phyloP scores from a whole-genome alignment of 768 basidiomycete genomes.

The Artomyces pyxidatus region DNA sequence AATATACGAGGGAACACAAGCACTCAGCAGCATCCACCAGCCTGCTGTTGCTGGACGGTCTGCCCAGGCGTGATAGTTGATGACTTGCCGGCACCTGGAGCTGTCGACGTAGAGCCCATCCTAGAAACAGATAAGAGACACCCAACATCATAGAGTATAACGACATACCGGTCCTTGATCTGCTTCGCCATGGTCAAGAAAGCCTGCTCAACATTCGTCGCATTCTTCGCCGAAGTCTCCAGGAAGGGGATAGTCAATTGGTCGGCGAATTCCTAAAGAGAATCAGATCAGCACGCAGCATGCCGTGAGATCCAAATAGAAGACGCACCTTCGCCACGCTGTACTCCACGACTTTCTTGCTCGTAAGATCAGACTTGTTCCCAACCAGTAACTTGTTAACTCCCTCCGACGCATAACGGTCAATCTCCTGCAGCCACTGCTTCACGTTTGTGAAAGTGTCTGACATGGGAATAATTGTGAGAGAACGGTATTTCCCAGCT shows the following conservation, averaged over 20 bases:
- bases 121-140: slow-evolving; percentile 28
- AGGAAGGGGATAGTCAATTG: slow-evolving; percentile 91
- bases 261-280: slow-evolving; percentile 80
- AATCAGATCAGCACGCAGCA: slow-evolving; percentile 1
- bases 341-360: slow-evolving; percentile 93
- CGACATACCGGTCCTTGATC: slow-evolving; percentile 77
- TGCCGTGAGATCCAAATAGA: neutral
- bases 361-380: slow-evolving; percentile 97
- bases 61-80: slow-evolving; percentile 81
- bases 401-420: slow-evolving; percentile 94
- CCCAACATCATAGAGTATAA: neutral
- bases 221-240: slow-evolving; percentile 99
- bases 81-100: slow-evolving; percentile 70
- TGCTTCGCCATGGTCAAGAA: slow-evolving; percentile 99
- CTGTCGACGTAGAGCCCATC: slow-evolving; percentile 77
- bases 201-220: slow-evolving; percentile 97
- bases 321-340: slow-evolving; percentile 68
- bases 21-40: slow-evolving; percentile 73
- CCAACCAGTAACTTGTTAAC: slow-evolving; percentile 98
- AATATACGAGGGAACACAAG: slow-evolving; percentile 14
- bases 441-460: slow-evolving; percentile 95
- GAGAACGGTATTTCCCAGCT: neutral
- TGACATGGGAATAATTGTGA: slow-evolving; percentile 24
- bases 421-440: slow-evolving; percentile 91
- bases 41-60: slow-evolving; percentile 67